phyloP scores from a whole-genome alignment of 2,329 filamentous ascomycete genomes.

The Domatiomyces catenatus region DNA sequence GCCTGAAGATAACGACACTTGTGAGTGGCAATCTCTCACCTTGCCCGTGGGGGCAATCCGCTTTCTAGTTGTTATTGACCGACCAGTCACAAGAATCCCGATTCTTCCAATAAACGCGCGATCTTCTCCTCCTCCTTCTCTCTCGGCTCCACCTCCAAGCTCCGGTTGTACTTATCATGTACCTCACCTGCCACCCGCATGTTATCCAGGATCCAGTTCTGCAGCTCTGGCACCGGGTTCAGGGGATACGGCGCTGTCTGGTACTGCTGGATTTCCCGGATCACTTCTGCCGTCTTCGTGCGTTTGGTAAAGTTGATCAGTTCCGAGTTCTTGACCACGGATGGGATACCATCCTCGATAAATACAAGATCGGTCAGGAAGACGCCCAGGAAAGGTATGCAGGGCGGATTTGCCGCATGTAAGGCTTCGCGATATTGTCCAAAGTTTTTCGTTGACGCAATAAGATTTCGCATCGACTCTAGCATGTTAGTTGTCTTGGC shows the following conservation, averaged over 20 bases:
- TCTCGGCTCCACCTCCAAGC: slow-evolving; percentile 77
- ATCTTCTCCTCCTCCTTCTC: slow-evolving; percentile 99
- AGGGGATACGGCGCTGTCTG: slow-evolving; percentile 94
- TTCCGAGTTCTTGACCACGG: slow-evolving; percentile 87
- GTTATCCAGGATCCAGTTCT: slow-evolving; percentile 92
- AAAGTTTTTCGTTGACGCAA: slow-evolving; percentile 98
- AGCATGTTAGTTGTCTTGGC: slow-evolving; percentile 64
- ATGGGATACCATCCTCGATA: slow-evolving; percentile 95
- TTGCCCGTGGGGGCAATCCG: not conserved
- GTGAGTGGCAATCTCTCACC: not conserved
- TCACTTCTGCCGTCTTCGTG: slow-evolving; percentile 94
- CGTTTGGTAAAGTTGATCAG: slow-evolving; percentile 98
- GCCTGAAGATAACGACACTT: not conserved
- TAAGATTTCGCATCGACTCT: slow-evolving; percentile 83
- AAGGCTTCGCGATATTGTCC: slow-evolving; percentile 87
- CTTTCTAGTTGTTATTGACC: not conserved
- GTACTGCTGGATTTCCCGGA: slow-evolving; percentile 95
- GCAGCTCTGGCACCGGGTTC: slow-evolving; percentile 75
- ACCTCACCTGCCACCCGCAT: slow-evolving; percentile 93
- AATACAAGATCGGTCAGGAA: slow-evolving; percentile 96
- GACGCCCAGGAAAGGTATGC: slow-evolving; percentile 95
- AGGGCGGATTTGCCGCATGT: slow-evolving; percentile 85
- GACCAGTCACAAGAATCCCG: slow-evolving; percentile 32
- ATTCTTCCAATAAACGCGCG: slow-evolving; percentile 51
- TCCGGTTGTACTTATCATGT: slow-evolving; percentile 99